A percentile compares a stretch with the other conserved stretches of the same genome.
Conservation (phyloP, 345 rosid species). For the Salix suchowensis region DNA sequence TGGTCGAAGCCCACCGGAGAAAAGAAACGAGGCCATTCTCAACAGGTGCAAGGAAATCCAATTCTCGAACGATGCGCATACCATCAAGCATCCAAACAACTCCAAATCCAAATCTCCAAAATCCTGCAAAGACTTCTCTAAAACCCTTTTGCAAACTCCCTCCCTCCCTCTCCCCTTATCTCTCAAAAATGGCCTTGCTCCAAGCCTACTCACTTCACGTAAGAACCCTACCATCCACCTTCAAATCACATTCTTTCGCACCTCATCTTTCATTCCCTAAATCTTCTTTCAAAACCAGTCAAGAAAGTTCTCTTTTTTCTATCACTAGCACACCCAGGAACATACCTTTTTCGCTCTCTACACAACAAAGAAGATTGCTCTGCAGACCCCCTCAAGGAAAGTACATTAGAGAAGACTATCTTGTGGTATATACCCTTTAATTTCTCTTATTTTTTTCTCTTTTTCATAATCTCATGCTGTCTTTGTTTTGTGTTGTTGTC, state of each 20-base stretch:
- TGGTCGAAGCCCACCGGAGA: no score
- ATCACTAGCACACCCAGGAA: conserved; percentile 15
- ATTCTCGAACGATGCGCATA: neutral
- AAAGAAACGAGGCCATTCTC: no score
- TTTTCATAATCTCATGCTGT: no score
- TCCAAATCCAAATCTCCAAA: neutral
- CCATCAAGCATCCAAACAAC: conserved; percentile 3
- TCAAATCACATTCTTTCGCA: conserved; percentile 5
- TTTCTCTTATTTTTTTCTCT: neutral
- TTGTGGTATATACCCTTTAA: conserved; percentile 50
- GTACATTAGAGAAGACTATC: conserved; percentile 72
- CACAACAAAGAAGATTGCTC: conserved; percentile 53
- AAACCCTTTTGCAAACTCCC: conserved; percentile 2
- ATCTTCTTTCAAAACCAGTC: conserved; percentile 32
- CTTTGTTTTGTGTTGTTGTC: neutral
- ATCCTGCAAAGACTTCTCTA: conserved; percentile 5
- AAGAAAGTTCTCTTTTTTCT: conserved; percentile 25
- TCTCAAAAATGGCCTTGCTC: conserved; percentile 48
- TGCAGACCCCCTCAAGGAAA: conserved; percentile 77
- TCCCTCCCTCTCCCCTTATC: neutral
- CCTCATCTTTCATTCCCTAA: conserved; percentile 16
- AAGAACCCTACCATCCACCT: conserved; percentile 19
- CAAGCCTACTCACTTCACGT: conserved; percentile 31
- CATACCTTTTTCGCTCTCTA: conserved; percentile 41
- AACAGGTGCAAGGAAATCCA: neutral